Conservation (phyloP, 2,329 filamentous ascomycete genomes). For the Kalaharituber pfeilii region DNA sequence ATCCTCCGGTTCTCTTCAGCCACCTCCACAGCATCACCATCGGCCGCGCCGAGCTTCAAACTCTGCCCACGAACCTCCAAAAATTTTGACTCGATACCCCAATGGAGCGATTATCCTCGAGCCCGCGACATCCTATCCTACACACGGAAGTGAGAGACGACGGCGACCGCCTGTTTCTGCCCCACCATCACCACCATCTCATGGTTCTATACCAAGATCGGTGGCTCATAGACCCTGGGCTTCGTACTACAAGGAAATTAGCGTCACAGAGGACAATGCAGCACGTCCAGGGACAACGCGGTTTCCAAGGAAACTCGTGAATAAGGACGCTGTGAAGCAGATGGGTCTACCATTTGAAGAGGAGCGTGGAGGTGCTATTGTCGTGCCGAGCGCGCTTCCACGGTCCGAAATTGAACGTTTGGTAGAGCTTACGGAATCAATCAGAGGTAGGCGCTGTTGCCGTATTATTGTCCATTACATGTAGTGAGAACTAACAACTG, state of each 20-base stretch:
- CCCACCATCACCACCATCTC: background rate
- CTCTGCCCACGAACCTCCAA: background rate
- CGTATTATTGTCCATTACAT: no score
- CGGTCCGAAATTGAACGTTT: constrained; percentile 14
- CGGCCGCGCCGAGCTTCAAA: background rate
- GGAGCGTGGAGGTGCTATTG: constrained; percentile 11
- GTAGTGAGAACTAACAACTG: no score
- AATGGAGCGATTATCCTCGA: background rate
- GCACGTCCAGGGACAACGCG: constrained; percentile 14
- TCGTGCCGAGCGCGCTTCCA: constrained; percentile 13
- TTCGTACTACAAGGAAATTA: background rate
- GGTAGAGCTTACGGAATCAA: constrained; percentile 16
- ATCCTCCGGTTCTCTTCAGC: constrained; percentile 1
- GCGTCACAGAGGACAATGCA: constrained; percentile 1
- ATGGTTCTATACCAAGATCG: background rate
- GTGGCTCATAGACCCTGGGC: background rate
- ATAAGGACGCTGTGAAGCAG: constrained; percentile 14
- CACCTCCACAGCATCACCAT: background rate
- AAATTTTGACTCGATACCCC: constrained; percentile 2
- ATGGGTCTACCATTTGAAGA: constrained; percentile 13
- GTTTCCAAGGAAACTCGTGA: constrained; percentile 16
- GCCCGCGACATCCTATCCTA: background rate
- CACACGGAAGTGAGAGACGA: background rate
- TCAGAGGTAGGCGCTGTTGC: constrained; percentile 18
- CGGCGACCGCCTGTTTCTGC: background rate